Percentiles rank a stretch among this genome's conserved stretches.
phyloP scores from a whole-genome alignment of 2,329 filamentous ascomycete species.

The Geosmithia flava region DNA sequence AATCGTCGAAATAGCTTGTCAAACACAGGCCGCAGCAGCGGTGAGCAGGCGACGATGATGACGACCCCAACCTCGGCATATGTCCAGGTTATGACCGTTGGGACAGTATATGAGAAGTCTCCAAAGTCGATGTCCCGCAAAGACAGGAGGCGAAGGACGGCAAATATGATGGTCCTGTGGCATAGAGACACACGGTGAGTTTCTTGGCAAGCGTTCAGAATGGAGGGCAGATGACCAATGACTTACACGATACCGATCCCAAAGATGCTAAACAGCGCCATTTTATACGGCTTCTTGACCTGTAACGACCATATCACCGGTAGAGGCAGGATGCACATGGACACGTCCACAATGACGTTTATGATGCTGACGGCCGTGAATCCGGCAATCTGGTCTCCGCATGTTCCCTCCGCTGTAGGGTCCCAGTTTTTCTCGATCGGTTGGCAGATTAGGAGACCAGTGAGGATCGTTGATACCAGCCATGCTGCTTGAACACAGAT shows the following conservation, averaged over 20 bases:
- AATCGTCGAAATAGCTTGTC: conserved; percentile 9
- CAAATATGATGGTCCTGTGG: conserved; percentile 16
- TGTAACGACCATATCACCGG: conserved; percentile 23
- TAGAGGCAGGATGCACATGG: conserved; percentile 24
- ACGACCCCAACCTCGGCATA: conserved; percentile 11
- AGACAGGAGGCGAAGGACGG: conserved; percentile 9
- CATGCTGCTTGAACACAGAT: conserved; percentile 17
- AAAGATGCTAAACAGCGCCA: conserved; percentile 15
- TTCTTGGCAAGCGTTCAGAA: no score
- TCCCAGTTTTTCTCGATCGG: conserved; percentile 13
- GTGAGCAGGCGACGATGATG: conserved; percentile 11
- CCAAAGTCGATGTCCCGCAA: conserved; percentile 9
- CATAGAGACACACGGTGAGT: no score
- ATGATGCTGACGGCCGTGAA: conserved; percentile 25
- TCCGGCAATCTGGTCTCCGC: conserved; percentile 21
- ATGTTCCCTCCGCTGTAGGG: conserved; percentile 15
- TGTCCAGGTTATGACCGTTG: conserved; percentile 10
- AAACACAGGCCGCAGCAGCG: conserved; percentile 11
- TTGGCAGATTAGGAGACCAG: conserved; percentile 13
- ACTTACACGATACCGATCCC: conserved; percentile 13
- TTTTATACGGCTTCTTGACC: conserved; percentile 16
- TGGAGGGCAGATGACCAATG: neutral
- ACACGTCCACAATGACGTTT: conserved; percentile 24
- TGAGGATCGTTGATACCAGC: conserved; percentile 12
- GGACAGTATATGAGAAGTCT: conserved; percentile 11